Evolutionary conservation across 1,284 basidiomycete genomes (phyloP).

Genomic region (Trichosporon sp.): DNA sequence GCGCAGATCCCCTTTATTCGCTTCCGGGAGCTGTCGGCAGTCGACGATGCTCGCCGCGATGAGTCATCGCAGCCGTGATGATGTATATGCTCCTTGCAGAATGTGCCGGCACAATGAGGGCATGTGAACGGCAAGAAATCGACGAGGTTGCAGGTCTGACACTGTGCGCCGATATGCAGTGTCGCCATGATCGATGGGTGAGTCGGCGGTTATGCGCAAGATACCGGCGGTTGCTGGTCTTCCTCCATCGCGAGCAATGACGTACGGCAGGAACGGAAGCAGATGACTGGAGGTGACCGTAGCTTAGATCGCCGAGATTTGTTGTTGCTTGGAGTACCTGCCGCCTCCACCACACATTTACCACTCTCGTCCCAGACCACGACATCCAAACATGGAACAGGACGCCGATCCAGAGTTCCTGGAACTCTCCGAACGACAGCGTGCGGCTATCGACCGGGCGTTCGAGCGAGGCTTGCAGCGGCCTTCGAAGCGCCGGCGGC

Average conservation of each 20-base stretch:
- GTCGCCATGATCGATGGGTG: conserved; percentile 23
- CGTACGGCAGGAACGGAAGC: background rate
- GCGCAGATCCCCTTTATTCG: conserved; percentile 25
- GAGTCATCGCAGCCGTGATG: conserved; percentile 23
- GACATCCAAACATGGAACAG: background rate
- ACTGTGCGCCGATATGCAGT: conserved; percentile 32
- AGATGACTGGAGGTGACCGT: background rate
- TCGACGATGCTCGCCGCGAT: background rate
- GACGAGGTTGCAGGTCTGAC: conserved; percentile 28
- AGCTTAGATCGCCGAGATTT: background rate
- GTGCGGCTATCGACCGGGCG: conserved; percentile 35
- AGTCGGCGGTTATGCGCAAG: background rate
- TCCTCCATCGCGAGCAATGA: background rate
- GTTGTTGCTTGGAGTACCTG: background rate
- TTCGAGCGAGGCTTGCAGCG: conserved; percentile 33
- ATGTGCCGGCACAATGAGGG: conserved; percentile 23
- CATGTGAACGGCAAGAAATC: conserved; percentile 44
- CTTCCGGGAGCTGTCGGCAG: background rate
- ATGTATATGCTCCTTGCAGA: conserved; percentile 34
- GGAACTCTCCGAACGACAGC: conserved; percentile 30
- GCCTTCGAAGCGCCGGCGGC: conserved; percentile 7
- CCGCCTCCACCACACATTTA: background rate
- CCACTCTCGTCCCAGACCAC: background rate
- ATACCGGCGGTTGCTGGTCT: background rate
- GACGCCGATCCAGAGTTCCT: conserved; percentile 44